Conservation (phyloP, 768 basidiomycete species). For the Mycena indigotica region DNA sequence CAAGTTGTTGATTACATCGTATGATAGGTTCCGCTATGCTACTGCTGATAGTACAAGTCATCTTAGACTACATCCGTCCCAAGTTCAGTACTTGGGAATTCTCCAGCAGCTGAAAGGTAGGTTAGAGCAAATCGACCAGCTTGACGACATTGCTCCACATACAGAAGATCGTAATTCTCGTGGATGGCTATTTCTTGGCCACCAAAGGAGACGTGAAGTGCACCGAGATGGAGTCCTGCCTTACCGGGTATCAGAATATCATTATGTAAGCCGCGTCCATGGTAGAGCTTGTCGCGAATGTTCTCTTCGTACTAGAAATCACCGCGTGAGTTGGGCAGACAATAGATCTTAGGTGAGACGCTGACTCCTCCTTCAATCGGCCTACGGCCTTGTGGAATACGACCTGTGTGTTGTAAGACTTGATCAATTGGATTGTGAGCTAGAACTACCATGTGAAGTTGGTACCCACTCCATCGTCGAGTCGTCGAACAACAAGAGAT, state of each 20-base stretch:
- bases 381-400: slow-evolving; percentile 41
- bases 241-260: slow-evolving; percentile 13
- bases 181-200: slow-evolving; percentile 44
- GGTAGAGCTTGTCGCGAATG: slow-evolving; percentile 16
- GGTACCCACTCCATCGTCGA: slow-evolving; percentile 75
- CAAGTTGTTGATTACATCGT: no score
- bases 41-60: no score
- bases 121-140: neutral
- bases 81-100: slow-evolving; percentile 7
- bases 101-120: slow-evolving; percentile 14
- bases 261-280: slow-evolving; percentile 5
- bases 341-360: neutral
- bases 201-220: slow-evolving; percentile 44
- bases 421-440: slow-evolving; percentile 52
- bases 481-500: slow-evolving; percentile 70
- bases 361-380: slow-evolving; percentile 22
- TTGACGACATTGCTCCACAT: no score
- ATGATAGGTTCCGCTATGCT: no score
- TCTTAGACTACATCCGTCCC: no score
- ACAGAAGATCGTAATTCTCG: slow-evolving; percentile 53
- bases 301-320: slow-evolving; percentile 24
- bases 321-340: neutral
- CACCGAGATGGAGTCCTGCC: slow-evolving; percentile 9
- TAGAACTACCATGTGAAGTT: slow-evolving; percentile 60
- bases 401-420: slow-evolving; percentile 65